A percentile compares a stretch with the other conserved stretches of the same genome.
phyloP scores from a whole-genome alignment of 2,329 filamentous ascomycete genomes.

The Hypoxylon sp. region DNA sequence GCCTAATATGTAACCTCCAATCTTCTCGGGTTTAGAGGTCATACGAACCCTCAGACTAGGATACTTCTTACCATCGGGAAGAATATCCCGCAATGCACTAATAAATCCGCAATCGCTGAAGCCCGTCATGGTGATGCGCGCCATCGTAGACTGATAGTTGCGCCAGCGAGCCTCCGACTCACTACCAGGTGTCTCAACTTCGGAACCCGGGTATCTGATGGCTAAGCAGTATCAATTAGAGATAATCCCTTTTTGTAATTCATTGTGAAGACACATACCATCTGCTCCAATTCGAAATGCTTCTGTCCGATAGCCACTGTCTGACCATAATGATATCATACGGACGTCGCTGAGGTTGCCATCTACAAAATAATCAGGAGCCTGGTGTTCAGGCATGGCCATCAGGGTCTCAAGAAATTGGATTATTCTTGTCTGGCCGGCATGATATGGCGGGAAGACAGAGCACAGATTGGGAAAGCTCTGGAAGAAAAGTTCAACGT shows the following conservation, averaged over 20 bases:
- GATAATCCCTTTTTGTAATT: neutral
- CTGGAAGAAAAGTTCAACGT: constrained; percentile 34
- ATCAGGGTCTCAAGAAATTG: constrained; percentile 28
- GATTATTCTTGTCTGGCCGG: constrained; percentile 28
- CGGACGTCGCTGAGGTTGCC: constrained; percentile 9
- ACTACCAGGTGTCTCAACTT: constrained; percentile 21
- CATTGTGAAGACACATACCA: constrained; percentile 16
- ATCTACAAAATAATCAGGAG: constrained; percentile 23
- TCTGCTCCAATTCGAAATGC: constrained; percentile 30
- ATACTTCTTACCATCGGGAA: constrained; percentile 31
- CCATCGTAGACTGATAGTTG: constrained; percentile 39
- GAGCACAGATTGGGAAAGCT: constrained; percentile 32
- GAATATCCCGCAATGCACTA: constrained; percentile 36
- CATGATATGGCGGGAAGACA: constrained; percentile 29
- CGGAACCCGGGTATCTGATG: constrained; percentile 28
- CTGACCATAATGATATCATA: constrained; percentile 27
- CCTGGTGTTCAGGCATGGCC: constrained; percentile 30
- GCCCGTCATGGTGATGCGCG: constrained; percentile 31
- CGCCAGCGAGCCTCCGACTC: constrained; percentile 36
- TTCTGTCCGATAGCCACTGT: constrained; percentile 22
- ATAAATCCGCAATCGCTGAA: constrained; percentile 35
- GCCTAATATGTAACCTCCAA: constrained; percentile 28
- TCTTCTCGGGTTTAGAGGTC: constrained; percentile 22
- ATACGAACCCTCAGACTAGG: constrained; percentile 24
- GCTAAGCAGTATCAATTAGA: constrained; percentile 19